Conservation (phyloP, 148 eudicot genomes). For the Silene uniflora region DNA sequence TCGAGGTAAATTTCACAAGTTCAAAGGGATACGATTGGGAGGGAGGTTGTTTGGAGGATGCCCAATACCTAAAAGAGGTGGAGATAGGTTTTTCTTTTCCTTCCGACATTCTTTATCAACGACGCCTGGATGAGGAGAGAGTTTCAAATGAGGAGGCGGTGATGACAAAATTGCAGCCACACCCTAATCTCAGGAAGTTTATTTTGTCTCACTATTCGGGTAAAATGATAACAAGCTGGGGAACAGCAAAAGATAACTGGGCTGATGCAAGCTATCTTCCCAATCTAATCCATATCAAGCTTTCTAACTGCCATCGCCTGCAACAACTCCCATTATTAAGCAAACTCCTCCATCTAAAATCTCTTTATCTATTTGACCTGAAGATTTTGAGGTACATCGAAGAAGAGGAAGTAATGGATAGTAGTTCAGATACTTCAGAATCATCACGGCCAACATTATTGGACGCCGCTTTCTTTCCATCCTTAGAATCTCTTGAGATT, state of each 20-base stretch:
- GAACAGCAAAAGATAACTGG: neutral
- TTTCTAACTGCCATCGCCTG: neutral
- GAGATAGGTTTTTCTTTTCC: neutral
- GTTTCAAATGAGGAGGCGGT: conserved; percentile 3
- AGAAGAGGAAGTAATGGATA: too few relatives aligned
- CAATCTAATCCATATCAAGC: conserved; percentile 11
- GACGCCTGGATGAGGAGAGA: neutral
- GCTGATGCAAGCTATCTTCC: conserved; percentile 3
- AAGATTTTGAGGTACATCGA: too few relatives aligned
- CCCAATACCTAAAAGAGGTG: conserved; percentile 6
- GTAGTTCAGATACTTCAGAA: too few relatives aligned
- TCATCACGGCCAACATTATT: too few relatives aligned
- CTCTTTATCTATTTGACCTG: neutral
- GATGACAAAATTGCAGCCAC: conserved; percentile 22
- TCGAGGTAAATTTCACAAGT: neutral
- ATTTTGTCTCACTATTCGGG: neutral
- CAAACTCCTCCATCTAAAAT: conserved; percentile 5
- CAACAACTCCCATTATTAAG: conserved; percentile 12
- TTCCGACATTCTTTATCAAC: too few relatives aligned
- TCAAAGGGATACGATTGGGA: neutral
- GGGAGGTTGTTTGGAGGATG: conserved; percentile 1
- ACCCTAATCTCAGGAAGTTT: conserved; percentile 1
- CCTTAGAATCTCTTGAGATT: conserved; percentile 14
- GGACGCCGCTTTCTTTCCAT: conserved; percentile 15
- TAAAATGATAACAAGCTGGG: conserved; percentile 18